Percentiles rank a stretch among this genome's conserved stretches.
These are phyloP conservation scores for Cunninghamia lanceolata DNA, from an alignment of 75 land plant genomes.

Conservation along the genomic window DNA sequence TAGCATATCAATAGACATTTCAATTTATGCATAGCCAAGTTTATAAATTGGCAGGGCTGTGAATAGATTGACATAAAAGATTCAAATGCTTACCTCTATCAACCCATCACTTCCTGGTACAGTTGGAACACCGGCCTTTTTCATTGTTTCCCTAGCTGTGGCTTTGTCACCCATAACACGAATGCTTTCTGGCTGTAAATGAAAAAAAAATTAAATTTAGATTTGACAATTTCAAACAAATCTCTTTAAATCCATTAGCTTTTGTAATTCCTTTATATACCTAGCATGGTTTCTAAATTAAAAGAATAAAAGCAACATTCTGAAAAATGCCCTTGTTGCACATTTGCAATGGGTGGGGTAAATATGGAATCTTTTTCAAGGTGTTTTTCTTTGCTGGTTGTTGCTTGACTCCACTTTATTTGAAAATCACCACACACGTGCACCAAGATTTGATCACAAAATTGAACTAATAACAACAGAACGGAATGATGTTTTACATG, in stretches of 20 bases:
- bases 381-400: not conserved
- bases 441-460: not conserved
- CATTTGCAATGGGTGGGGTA: not conserved
- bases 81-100: constrained; percentile 47
- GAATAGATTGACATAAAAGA: not conserved
- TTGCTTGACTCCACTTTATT: not conserved
- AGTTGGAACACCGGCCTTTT: constrained; percentile 91
- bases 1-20: not conserved
- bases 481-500: not conserved
- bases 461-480: not conserved
- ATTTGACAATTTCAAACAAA: not conserved
- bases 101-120: constrained; percentile 97
- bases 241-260: not conserved
- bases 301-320: not conserved
- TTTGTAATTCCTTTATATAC: not conserved
- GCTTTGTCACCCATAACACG: constrained; percentile 95
- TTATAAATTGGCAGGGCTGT: not conserved
- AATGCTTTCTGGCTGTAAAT: constrained; percentile 85
- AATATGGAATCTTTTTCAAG: not conserved
- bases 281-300: not conserved
- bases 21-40: not conserved
- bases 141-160: constrained; percentile 94
- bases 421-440: not conserved
- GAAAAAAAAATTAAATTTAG: not conserved
- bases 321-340: not conserved